These are phyloP conservation scores for Xylariaceae sp. DNA, from an alignment of 2,329 filamentous ascomycete species.

Conservation along the genomic window DNA sequence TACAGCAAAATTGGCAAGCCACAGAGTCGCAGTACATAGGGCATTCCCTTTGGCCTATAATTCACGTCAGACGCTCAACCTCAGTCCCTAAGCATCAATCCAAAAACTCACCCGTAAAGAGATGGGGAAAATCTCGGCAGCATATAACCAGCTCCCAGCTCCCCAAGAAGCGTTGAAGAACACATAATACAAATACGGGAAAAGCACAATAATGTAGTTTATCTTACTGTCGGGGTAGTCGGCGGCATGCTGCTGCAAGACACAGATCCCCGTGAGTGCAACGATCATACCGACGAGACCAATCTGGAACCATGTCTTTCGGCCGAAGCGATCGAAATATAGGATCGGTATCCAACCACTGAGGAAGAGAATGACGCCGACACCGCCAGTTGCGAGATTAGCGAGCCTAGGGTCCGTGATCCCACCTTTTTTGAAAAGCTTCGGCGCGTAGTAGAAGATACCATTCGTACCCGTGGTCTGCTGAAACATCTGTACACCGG, in stretches of 20 bases:
- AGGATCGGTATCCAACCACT: slow-evolving; percentile 30
- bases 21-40: slow-evolving; percentile 28
- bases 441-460: slow-evolving; percentile 29
- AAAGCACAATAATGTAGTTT: slow-evolving; percentile 29
- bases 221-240: slow-evolving; percentile 21
- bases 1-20: slow-evolving; percentile 27
- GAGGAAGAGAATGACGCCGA: slow-evolving; percentile 28
- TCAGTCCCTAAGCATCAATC: neutral
- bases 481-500: slow-evolving; percentile 28
- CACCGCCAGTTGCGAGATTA: slow-evolving; percentile 28
- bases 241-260: slow-evolving; percentile 26
- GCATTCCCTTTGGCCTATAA: slow-evolving; percentile 29
- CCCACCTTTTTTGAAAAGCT: slow-evolving; percentile 25
- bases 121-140: slow-evolving; percentile 30
- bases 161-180: slow-evolving; percentile 32
- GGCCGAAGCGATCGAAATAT: slow-evolving; percentile 29
- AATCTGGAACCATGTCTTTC: slow-evolving; percentile 30
- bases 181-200: slow-evolving; percentile 29
- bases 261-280: slow-evolving; percentile 26
- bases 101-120: slow-evolving; percentile 23
- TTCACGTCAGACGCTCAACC: neutral
- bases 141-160: slow-evolving; percentile 29
- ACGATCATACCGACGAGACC: slow-evolving; percentile 27
- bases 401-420: slow-evolving; percentile 24
- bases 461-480: slow-evolving; percentile 28